phyloP scores from a whole-genome alignment of 768 basidiomycete species.

The Rhizopogon sp. region DNA sequence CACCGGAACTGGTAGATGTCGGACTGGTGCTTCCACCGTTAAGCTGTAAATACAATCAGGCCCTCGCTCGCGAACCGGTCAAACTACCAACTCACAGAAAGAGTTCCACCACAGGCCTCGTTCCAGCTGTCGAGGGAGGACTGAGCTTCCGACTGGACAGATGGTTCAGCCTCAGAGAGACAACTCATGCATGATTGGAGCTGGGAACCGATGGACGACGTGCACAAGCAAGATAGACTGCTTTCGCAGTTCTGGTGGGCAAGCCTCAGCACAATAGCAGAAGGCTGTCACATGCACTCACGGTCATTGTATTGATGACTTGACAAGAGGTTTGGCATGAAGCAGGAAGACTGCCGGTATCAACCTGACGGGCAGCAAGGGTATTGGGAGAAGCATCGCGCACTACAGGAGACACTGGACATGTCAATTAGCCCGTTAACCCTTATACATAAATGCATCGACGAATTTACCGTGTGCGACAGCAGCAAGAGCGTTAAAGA shows the following conservation, averaged over 20 bases:
- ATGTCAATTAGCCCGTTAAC: not conserved
- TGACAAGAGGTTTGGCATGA: conserved; percentile 17
- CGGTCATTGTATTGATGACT: conserved; percentile 14
- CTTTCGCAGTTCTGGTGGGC: conserved; percentile 7
- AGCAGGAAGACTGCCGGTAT: conserved; percentile 7
- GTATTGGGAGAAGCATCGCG: not conserved
- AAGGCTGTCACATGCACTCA: conserved; percentile 2
- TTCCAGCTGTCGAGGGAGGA: conserved; percentile 11
- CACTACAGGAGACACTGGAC: not conserved
- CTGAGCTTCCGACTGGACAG: conserved; percentile 4
- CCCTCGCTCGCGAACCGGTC: not conserved
- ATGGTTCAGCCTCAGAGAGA: conserved; percentile 3
- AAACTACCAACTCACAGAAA: conserved; percentile 12
- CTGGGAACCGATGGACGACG: conserved; percentile 5
- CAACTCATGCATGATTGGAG: conserved; percentile 17
- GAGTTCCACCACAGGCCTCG: conserved; percentile 8
- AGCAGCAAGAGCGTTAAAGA: conserved; percentile 10
- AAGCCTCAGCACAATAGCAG: not conserved
- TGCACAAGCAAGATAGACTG: conserved; percentile 10
- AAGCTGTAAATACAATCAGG: not conserved
- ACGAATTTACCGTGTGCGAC: conserved; percentile 10
- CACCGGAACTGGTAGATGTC: not conserved
- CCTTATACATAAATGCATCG: too few relatives aligned
- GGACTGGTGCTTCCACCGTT: conserved; percentile 1
- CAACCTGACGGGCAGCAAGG: conserved; percentile 18